phyloP scores from a whole-genome alignment of 805 yeast species.

The Grigorovia yakushimaensis region DNA sequence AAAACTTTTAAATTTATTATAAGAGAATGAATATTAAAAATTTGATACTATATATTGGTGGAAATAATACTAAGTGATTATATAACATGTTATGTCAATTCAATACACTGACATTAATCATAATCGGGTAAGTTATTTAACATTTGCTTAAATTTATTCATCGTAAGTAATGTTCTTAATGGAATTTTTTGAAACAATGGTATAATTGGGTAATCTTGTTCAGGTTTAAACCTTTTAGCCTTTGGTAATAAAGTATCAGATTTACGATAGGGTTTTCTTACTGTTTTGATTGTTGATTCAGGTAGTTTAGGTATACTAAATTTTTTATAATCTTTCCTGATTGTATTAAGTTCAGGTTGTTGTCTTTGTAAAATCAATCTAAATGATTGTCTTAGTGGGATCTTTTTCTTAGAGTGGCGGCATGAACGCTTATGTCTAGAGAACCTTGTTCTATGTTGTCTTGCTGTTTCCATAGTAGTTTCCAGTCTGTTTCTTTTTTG shows the following conservation, averaged over 20 bases:
- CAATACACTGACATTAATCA: background rate
- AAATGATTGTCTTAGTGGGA: background rate
- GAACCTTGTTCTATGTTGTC: background rate
- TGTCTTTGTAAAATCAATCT: background rate
- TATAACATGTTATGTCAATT: too few relatives aligned
- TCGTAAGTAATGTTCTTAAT: background rate
- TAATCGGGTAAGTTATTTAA: background rate
- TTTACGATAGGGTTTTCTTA: constrained; percentile 1
- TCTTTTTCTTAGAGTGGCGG: background rate
- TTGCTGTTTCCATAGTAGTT: background rate
- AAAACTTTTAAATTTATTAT: too few relatives aligned
- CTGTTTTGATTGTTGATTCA: constrained; percentile 1
- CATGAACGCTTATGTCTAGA: background rate
- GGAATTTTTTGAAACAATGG: background rate
- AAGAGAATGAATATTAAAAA: too few relatives aligned
- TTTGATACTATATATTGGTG: too few relatives aligned
- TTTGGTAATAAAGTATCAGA: constrained; percentile 3
- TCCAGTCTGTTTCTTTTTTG: background rate
- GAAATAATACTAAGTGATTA: too few relatives aligned
- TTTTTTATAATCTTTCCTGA: background rate
- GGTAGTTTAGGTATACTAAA: background rate
- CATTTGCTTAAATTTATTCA: background rate
- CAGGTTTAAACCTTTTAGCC: constrained; percentile 2
- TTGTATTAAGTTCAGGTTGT: background rate
- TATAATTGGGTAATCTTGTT: background rate